These are phyloP conservation scores for Pseudevernia furfuracea DNA, from an alignment of 495 filamentous ascomycete species.

Conservation along the genomic window DNA sequence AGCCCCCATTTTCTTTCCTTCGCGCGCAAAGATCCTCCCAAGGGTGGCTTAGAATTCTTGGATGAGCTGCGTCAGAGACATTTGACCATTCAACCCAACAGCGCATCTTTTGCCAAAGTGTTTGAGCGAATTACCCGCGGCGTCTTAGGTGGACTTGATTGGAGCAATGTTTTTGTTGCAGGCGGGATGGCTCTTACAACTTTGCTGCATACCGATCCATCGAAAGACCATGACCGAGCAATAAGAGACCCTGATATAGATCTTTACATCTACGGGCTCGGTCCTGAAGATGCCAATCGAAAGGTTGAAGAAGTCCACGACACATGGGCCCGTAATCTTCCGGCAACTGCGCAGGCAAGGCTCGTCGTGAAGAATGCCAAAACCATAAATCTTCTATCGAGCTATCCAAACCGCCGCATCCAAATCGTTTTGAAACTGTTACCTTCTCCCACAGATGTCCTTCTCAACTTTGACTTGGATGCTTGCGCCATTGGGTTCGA, in stretches of 20 bases:
- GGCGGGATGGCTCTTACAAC: constrained; percentile 30
- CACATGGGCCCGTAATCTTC: constrained; percentile 29
- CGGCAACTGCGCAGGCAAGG: constrained; percentile 9
- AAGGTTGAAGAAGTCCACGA: constrained; percentile 32
- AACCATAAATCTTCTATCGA: constrained; percentile 29
- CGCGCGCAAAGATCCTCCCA: constrained; percentile 27
- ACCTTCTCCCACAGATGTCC: constrained; percentile 27
- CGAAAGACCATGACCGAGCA: constrained; percentile 11
- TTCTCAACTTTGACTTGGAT: constrained; percentile 36
- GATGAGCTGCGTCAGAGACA: constrained; percentile 26
- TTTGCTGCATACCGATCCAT: constrained; percentile 25
- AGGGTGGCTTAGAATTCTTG: constrained; percentile 29
- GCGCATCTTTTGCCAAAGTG: constrained; percentile 22
- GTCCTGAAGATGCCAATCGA: constrained; percentile 28
- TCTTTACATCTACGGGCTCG: constrained; percentile 32
- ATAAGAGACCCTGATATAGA: constrained; percentile 29
- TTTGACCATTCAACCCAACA: constrained; percentile 24
- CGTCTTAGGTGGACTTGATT: constrained; percentile 30
- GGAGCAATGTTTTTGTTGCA: constrained; percentile 32
- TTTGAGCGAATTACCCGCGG: constrained; percentile 30
- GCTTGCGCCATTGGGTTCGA: constrained; percentile 34
- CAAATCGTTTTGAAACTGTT: constrained; percentile 33
- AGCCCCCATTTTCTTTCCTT: neutral
- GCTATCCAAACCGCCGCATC: constrained; percentile 30
- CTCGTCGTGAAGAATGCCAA: constrained; percentile 30